Percentiles rank a stretch among this genome's conserved stretches.
Evolutionary conservation across 495 filamentous ascomycete species (phyloP).

Genomic region (Annulohypoxylon moriforme): DNA sequence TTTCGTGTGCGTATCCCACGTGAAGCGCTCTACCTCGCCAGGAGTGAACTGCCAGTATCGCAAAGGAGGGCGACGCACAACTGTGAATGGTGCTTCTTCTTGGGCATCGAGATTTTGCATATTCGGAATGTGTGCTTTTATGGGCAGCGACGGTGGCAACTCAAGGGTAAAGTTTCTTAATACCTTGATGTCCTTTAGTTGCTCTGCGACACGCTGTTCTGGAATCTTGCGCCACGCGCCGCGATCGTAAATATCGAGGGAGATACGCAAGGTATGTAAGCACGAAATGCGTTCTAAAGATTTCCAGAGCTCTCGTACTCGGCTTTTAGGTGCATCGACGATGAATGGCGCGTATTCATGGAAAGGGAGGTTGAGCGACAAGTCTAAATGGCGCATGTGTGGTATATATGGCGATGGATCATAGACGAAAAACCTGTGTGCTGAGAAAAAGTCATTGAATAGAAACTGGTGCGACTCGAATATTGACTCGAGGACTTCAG

Average conservation of each 20-base stretch:
- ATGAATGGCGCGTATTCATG: constrained; percentile 43
- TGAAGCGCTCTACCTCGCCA: constrained; percentile 46
- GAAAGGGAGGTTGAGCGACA: constrained; percentile 46
- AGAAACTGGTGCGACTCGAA: constrained; percentile 45
- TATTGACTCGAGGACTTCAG: constrained; percentile 46
- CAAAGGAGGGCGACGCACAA: constrained; percentile 40
- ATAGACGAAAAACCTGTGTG: constrained; percentile 47
- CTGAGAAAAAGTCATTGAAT: constrained; percentile 48
- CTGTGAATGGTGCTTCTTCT: constrained; percentile 30
- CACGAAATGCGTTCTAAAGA: constrained; percentile 36
- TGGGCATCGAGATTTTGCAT: constrained; percentile 31
- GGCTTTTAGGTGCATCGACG: constrained; percentile 17
- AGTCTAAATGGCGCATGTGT: constrained; percentile 42
- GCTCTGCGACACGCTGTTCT: constrained; percentile 26
- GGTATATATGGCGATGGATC: constrained; percentile 33
- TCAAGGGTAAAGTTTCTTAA: constrained; percentile 42
- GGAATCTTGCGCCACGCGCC: constrained; percentile 49
- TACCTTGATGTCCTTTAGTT: constrained; percentile 33
- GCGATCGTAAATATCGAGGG: constrained; percentile 48
- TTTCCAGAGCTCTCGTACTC: constrained; percentile 33
- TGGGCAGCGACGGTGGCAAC: constrained; percentile 41
- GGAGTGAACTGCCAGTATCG: constrained; percentile 49
- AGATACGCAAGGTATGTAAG: constrained; percentile 44
- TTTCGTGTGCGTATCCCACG: constrained; percentile 43
- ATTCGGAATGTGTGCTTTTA: constrained; percentile 34